These are phyloP conservation scores for Jacaranda mimosifolia DNA, from an alignment of 257 asterid species.

Conservation along the genomic window DNA sequence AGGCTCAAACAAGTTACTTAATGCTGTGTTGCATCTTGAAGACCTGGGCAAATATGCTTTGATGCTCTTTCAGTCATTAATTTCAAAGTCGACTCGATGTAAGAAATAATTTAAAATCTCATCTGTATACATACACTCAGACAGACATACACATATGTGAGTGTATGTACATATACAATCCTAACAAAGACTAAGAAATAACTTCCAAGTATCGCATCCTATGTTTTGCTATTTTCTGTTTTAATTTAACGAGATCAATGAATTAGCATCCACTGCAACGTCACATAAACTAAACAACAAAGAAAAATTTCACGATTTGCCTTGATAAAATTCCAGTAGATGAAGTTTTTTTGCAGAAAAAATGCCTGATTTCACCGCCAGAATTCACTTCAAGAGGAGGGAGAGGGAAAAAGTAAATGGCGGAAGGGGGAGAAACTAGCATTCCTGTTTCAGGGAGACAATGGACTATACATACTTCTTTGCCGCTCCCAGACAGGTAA, in stretches of 20 bases:
- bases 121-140: too few species aligned
- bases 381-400: slow-evolving; percentile 7
- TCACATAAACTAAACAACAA: not conserved
- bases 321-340: not conserved
- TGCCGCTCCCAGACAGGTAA: slow-evolving; percentile 74
- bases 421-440: not conserved
- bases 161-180: too few species aligned
- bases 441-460: slow-evolving; percentile 3
- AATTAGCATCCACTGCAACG: not conserved
- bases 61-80: too few species aligned
- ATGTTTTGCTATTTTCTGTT: not conserved
- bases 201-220: not conserved
- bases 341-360: not conserved
- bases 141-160: too few species aligned
- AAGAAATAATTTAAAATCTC: too few species aligned
- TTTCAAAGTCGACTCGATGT: too few species aligned
- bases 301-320: not conserved
- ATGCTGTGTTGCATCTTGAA: not conserved
- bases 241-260: not conserved
- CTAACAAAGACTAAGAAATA: too few species aligned
- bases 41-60: too few species aligned
- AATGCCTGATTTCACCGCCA: not conserved
- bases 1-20: not conserved
- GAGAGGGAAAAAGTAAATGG: not conserved
- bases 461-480: slow-evolving; percentile 63